These are phyloP conservation scores for Bipolaris zeicola DNA, from an alignment of 2,329 filamentous ascomycete species.

Conservation along the genomic window DNA sequence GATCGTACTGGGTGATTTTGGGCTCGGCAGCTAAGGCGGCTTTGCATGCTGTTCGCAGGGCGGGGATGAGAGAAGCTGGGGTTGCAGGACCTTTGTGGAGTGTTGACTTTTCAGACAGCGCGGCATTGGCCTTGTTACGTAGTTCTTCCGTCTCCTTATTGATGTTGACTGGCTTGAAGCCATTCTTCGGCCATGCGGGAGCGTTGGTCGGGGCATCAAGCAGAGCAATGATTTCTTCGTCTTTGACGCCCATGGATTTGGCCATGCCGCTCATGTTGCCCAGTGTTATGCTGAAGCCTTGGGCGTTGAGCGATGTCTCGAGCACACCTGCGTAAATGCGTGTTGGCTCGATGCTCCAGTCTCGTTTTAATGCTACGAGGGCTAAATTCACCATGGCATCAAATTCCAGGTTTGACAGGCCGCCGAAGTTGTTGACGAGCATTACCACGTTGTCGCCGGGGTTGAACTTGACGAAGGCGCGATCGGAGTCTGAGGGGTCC, in stretches of 20 bases:
- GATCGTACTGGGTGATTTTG: conserved; percentile 71
- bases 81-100: conserved; percentile 42
- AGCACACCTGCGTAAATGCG: conserved; percentile 57
- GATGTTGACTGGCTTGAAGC: conserved; percentile 42
- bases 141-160: conserved; percentile 35
- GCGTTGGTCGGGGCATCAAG: conserved; percentile 59
- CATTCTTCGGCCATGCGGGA: conserved; percentile 58
- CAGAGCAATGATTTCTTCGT: conserved; percentile 53
- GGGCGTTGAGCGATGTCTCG: conserved; percentile 61
- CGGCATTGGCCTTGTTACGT: conserved; percentile 39
- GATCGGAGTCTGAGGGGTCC: conserved; percentile 54
- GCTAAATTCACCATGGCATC: conserved; percentile 55
- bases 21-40: conserved; percentile 64
- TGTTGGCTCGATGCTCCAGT: conserved; percentile 56
- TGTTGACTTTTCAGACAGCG: conserved; percentile 22
- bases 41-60: conserved; percentile 51
- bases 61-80: conserved; percentile 49
- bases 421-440: conserved; percentile 58
- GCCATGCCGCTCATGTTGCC: conserved; percentile 58
- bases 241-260: conserved; percentile 46
- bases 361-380: conserved; percentile 49
- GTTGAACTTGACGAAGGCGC: conserved; percentile 57
- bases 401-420: conserved; percentile 55
- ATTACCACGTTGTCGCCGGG: conserved; percentile 53
- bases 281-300: conserved; percentile 62